Conservation (phyloP, 306 rosid genomes). For the Luffa acutangula region DNA sequence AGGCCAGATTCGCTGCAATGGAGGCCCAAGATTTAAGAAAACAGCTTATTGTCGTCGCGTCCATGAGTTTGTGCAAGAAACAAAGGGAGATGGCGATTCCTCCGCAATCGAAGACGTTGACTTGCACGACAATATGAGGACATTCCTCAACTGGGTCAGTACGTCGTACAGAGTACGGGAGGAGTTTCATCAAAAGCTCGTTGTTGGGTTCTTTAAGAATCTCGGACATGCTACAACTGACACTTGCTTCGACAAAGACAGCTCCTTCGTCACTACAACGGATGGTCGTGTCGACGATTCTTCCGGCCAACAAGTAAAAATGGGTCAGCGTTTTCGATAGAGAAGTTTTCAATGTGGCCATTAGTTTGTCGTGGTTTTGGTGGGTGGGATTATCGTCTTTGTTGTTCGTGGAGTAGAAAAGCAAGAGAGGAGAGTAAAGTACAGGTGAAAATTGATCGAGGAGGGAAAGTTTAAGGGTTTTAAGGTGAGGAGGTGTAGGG, state of each 20-base stretch:
- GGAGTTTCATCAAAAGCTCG: neutral
- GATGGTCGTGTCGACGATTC: constrained; percentile 16
- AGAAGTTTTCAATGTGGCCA: constrained; percentile 27
- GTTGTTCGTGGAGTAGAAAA: constrained; percentile 17
- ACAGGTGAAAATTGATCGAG: constrained; percentile 39
- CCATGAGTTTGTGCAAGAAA: constrained; percentile 1
- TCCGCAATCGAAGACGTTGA: neutral
- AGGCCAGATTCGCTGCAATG: too few relatives aligned
- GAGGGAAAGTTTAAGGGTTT: constrained; percentile 33
- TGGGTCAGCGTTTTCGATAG: constrained; percentile 27
- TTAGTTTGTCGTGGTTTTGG: constrained; percentile 2
- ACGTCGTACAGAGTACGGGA: neutral
- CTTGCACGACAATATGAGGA: neutral
- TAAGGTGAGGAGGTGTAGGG: constrained; percentile 33
- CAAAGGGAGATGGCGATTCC: neutral
- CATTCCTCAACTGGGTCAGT: neutral
- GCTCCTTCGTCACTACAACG: constrained; percentile 44
- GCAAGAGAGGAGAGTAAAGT: constrained; percentile 20
- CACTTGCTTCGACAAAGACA: constrained; percentile 21
- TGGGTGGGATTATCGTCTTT: neutral
- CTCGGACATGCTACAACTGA: neutral
- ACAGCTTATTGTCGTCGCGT: neutral
- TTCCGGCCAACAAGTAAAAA: constrained; percentile 37
- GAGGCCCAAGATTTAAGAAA: constrained; percentile 9
- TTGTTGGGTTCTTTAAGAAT: neutral